These are phyloP conservation scores for Bryum argenteum DNA, from an alignment of 225 moss, liverwort and hornwort species.

Conservation along the genomic window DNA sequence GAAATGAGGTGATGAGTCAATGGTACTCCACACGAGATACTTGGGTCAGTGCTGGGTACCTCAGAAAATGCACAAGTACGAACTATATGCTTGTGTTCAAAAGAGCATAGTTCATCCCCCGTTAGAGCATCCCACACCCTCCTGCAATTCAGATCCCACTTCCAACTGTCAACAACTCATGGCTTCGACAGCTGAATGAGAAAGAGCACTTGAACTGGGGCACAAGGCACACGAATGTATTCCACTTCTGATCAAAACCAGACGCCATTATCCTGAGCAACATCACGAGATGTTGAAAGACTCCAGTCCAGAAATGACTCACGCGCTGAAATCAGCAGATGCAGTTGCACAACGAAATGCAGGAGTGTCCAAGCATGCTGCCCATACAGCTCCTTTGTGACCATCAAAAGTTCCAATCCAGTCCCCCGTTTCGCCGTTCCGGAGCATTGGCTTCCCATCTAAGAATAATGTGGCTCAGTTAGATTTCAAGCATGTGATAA, in stretches of 20 bases:
- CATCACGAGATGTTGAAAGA: conserved; percentile 16
- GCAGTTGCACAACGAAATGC: conserved; percentile 96
- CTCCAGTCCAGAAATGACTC: conserved; percentile 17
- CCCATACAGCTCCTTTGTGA: conserved; percentile 99
- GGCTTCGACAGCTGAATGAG: neutral
- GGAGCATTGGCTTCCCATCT: conserved; percentile 99
- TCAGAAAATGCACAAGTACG: conserved; percentile 99
- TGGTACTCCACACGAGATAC: neutral
- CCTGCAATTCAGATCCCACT: conserved; percentile 54
- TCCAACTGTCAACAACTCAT: conserved; percentile 9
- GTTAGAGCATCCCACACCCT: conserved; percentile 99
- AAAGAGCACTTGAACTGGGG: neutral
- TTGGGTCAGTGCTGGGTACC: conserved; percentile 39
- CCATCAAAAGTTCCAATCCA: conserved; percentile 99
- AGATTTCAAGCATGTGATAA: neutral
- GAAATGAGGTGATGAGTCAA: conserved; percentile 15
- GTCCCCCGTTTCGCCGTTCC: conserved; percentile 98
- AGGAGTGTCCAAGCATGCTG: conserved; percentile 94
- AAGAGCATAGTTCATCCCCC: conserved; percentile 87
- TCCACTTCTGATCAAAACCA: conserved; percentile 9
- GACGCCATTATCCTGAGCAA: conserved; percentile 3
- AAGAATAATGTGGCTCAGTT: conserved; percentile 28
- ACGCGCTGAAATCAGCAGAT: conserved; percentile 99
- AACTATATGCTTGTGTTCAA: conserved; percentile 99
- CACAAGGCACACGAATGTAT: neutral